A percentile compares a stretch with the other conserved stretches of the same genome.
phyloP scores from a whole-genome alignment of 768 basidiomycete species.

The Pulveroboletus frians region DNA sequence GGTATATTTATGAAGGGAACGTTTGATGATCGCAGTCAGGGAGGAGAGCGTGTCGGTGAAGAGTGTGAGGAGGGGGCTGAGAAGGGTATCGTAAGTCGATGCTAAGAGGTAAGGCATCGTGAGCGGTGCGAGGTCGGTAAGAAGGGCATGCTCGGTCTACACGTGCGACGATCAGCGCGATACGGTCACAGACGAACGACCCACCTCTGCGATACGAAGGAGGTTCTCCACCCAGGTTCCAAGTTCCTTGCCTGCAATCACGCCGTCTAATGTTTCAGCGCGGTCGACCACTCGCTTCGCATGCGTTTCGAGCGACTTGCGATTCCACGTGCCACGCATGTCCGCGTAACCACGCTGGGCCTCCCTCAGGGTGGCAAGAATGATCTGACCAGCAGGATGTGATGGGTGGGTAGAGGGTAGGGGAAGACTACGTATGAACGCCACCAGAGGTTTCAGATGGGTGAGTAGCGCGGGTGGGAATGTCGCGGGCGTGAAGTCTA shows the following conservation, averaged over 20 bases:
- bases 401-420: conserved; percentile 78
- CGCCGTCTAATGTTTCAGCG: conserved; percentile 62
- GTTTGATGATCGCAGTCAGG: conserved; percentile 63
- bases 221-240: conserved; percentile 66
- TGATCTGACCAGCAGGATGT: conserved; percentile 66
- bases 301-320: conserved; percentile 68
- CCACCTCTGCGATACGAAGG: conserved; percentile 61
- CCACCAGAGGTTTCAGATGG: conserved; percentile 58
- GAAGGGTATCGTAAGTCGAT: conserved; percentile 55
- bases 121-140: conserved; percentile 60
- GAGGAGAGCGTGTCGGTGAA: conserved; percentile 63
- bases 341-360: conserved; percentile 81
- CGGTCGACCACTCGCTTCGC: conserved; percentile 66
- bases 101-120: conserved; percentile 45
- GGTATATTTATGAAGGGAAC: conserved; percentile 69
- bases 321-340: conserved; percentile 77
- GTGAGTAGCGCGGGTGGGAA: conserved; percentile 52
- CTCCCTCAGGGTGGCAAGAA: conserved; percentile 62
- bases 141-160: conserved; percentile 64
- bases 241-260: conserved; percentile 65
- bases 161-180: not conserved
- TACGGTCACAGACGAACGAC: conserved; percentile 10
- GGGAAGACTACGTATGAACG: conserved; percentile 66
- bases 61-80: conserved; percentile 59
- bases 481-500: conserved; percentile 48